A percentile compares a stretch with the other conserved stretches of the same genome.
phyloP scores from a whole-genome alignment of 2,329 filamentous ascomycete genomes.

The Ramularia endophylla region DNA sequence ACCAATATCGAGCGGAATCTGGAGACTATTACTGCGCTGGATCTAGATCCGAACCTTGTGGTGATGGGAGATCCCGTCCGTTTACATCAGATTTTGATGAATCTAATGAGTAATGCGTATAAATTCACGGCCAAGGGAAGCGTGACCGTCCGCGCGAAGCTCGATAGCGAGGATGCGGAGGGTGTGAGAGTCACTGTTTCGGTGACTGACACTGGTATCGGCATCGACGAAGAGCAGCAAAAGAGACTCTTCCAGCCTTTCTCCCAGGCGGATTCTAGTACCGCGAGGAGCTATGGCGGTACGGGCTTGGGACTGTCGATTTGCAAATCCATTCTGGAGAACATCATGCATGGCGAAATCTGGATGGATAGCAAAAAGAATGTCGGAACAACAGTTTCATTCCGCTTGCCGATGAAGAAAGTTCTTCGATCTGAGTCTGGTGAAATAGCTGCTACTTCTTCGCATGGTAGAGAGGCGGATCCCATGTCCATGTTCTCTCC shows the following conservation, averaged over 20 bases:
- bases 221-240: constrained; percentile 75
- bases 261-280: constrained; percentile 85
- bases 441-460: constrained; percentile 7
- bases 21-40: constrained; percentile 50
- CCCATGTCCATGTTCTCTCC: constrained; percentile 53
- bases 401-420: constrained; percentile 81
- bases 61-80: constrained; percentile 48
- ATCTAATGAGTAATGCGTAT: constrained; percentile 85
- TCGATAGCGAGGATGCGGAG: constrained; percentile 65
- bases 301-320: constrained; percentile 89
- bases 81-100: constrained; percentile 56
- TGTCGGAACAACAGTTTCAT: constrained; percentile 66
- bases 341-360: constrained; percentile 82
- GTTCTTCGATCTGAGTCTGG: constrained; percentile 50
- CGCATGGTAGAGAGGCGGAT: constrained; percentile 38
- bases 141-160: constrained; percentile 72
- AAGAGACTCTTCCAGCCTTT: constrained; percentile 88
- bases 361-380: constrained; percentile 71
- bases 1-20: constrained; percentile 57
- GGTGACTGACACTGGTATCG: constrained; percentile 85
- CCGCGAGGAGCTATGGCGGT: constrained; percentile 83
- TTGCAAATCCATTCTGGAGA: constrained; percentile 89
- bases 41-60: constrained; percentile 50
- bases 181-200: constrained; percentile 74
- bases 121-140: constrained; percentile 88